Percentiles rank a stretch among this genome's conserved stretches.
phyloP scores from a whole-genome alignment of 1,139 yeast genomes.

The Suhomyces guaymorum region DNA sequence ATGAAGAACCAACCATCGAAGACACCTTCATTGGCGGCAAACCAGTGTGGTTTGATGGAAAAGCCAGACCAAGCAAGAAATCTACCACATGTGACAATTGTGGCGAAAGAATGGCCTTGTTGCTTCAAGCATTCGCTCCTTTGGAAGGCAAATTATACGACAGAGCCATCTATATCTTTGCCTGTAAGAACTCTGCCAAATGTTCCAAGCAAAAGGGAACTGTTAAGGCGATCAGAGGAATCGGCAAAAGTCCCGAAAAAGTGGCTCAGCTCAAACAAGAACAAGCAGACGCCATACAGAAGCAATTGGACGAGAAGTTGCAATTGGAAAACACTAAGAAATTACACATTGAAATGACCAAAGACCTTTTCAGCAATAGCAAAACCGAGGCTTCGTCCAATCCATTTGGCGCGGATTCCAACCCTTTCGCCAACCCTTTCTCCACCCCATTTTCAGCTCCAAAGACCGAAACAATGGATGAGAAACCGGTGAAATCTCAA shows the following conservation, averaged over 20 bases:
- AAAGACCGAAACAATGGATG: conserved; percentile 1
- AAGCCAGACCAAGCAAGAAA: conserved; percentile 55
- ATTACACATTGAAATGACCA: conserved; percentile 43
- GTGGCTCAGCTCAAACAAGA: conserved; percentile 43
- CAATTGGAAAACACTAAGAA: conserved; percentile 25
- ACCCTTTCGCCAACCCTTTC: conserved; percentile 37
- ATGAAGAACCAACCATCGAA: conserved; percentile 52
- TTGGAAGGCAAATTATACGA: conserved; percentile 72
- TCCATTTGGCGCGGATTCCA: conserved; percentile 22
- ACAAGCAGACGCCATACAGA: conserved; percentile 35
- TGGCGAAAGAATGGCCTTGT: conserved; percentile 57
- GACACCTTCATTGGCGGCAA: conserved; percentile 82
- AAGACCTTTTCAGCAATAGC: conserved; percentile 38
- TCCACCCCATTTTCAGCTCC: conserved; percentile 11
- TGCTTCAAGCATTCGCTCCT: conserved; percentile 81
- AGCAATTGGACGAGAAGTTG: conserved; percentile 26
- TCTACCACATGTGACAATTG: conserved; percentile 67
- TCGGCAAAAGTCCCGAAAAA: conserved; percentile 56
- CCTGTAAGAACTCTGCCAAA: conserved; percentile 55
- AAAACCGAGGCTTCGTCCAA: conserved; percentile 21
- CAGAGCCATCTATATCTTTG: conserved; percentile 76
- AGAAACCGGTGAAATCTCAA: conserved; percentile 7
- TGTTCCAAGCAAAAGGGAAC: conserved; percentile 74
- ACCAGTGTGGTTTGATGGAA: conserved; percentile 59
- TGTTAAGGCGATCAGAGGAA: conserved; percentile 73